Base-by-base conservation (phyloP, 2,329 filamentous ascomycete genomes). In the Fusarium sublunatum region DNA sequence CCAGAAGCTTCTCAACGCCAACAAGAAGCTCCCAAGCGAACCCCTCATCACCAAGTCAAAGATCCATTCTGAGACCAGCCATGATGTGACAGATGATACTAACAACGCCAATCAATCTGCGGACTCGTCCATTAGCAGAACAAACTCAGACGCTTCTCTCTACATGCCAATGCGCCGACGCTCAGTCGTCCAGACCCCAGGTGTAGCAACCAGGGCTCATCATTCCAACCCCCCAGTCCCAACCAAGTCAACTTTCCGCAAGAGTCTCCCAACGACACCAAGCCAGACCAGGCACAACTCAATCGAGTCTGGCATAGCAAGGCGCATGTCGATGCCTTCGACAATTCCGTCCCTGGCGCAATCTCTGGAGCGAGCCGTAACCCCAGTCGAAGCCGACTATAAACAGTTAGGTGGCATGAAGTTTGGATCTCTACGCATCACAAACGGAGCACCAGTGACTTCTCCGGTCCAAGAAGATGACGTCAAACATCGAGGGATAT, bases 351-450 rank as follows among this genome's bases (percentile, higher is more conserved):
- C 38, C 24, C 58, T 31, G 42, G 54, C 48, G 41, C 52, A 70
- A 13, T 50, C 56, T 25, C 46, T 56, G 29, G 70, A 73, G 22
- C 68, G 75, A 32, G 72, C 71, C 7, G 65, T 70, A 12, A 78
- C 77, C 8, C 76, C 86, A 0, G 82, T 76, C 36, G 86, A 88
- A 24, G 72, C 78, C 26, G 81, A 84, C n/a, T 88, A 88, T 66
- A 79, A 79, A 57, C 85, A 88, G 41, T 81, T 86, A 29, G 87
- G 87, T 4, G 84, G 81, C 10, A 88, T 87, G 70, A 87, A 86
- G 69, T 81, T 87, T 49, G 87, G 87, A 3, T 85, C 85, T 2
- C 69, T 89, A 45, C 82, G 85, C 32, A 88, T 89, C 53, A 87
- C 79, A 22, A 89, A 89, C 71, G 86, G 85, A 12, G 76, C 78